Evolutionary conservation across 2,329 filamentous ascomycete genomes (phyloP), one percentile per base, ranked within the genome.

Genomic region (Hyphodiscus sp.): DNA sequence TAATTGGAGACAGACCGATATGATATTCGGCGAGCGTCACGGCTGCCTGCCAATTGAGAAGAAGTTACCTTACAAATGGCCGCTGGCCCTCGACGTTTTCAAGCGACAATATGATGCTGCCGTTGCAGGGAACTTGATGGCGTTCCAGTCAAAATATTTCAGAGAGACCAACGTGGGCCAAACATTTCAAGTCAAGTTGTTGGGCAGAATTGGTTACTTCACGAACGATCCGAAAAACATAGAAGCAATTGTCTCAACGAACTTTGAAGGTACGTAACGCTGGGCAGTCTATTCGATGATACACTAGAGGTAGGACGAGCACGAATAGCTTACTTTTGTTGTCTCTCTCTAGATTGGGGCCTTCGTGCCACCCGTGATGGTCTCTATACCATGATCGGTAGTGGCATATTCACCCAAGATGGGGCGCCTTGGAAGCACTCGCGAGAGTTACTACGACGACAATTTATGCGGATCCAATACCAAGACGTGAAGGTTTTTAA

Each of bases 241-340:
- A n/a, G 60, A 65, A 33, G 59, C 61, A 8, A 63, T 70, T 11
- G 67, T 71, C 45, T 61, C 63, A 3, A 55, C 52, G 33, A 71
- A 73, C 9, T 80, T 77, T 56, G 64, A 72, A 13, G 74, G 56
- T 48, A 61, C 64, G 47, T 42, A 8, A 26, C 23, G 4, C 8
- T 26, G 23, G 23, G 23, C 3, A 26, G 23, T 26, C 8, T 8
- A 4, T 26, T 26, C 8, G 23, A 26, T 26, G 23, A 8, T 26
- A 26, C 23, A 26, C 8, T 26, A 26, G 23, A 26, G 23, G 4
- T 26, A 26, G 4, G 23, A 26, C 3, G 8, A 8, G 4, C 23
- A 26, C 23, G 8, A 26, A 26, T 4, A 4, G 23, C 23, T 26
- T 26, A 26, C 23, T 3, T 26, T 26, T 26, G 8, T 26, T 26